Evolutionary conservation across 2,329 filamentous ascomycete species (phyloP).

Genomic region (Rutstroemia sp.): DNA sequence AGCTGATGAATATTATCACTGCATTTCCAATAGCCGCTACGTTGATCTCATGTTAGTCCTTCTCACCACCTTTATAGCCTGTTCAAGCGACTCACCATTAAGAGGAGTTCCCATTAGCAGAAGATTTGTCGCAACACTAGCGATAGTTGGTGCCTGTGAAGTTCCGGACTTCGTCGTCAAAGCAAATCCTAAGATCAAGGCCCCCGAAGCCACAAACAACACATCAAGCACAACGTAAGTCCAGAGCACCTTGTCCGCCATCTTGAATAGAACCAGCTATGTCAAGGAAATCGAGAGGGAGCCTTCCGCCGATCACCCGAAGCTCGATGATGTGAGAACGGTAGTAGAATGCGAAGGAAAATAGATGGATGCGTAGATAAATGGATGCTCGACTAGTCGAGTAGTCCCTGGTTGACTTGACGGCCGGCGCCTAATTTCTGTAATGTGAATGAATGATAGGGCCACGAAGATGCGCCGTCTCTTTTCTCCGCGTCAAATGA

Average conservation of each 20-base stretch:
- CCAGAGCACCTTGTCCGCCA: constrained; percentile 42
- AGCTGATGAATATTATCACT: constrained; percentile 63
- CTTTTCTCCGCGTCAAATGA: too few relatives aligned
- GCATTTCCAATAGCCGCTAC: constrained; percentile 65
- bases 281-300: not conserved
- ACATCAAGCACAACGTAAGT: constrained; percentile 43
- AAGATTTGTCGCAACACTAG: constrained; percentile 43
- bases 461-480: too few relatives aligned
- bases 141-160: constrained; percentile 34
- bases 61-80: not conserved
- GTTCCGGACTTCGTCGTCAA: constrained; percentile 39
- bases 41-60: constrained; percentile 4
- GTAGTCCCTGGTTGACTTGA: too few relatives aligned
- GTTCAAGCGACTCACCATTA: constrained; percentile 36
- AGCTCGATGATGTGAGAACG: too few relatives aligned
- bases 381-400: too few relatives aligned
- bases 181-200: constrained; percentile 45
- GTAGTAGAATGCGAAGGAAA: too few relatives aligned
- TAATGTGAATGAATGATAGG: too few relatives aligned
- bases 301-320: too few relatives aligned
- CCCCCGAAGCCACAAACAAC: constrained; percentile 44
- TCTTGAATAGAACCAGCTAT: constrained; percentile 25
- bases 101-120: constrained; percentile 45
- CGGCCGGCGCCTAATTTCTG: too few relatives aligned
- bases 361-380: too few relatives aligned